phyloP scores from a whole-genome alignment of 805 yeast species.

The Phaffomyces antillensis region DNA sequence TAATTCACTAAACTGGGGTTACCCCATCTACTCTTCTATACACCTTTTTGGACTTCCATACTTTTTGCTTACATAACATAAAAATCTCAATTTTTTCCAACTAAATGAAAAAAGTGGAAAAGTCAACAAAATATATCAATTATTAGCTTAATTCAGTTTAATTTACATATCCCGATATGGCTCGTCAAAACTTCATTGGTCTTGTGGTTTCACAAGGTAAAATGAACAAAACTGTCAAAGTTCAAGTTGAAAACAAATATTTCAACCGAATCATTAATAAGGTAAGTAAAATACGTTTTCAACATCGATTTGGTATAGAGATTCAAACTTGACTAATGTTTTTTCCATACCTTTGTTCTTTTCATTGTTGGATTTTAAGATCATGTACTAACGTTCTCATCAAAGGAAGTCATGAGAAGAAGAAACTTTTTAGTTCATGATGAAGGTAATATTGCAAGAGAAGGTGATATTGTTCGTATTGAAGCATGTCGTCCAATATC shows the following conservation, averaged over 20 bases:
- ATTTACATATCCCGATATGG: constrained; percentile 39
- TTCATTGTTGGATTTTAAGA: neutral
- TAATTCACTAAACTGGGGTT: too few species aligned
- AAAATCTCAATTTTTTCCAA: too few species aligned
- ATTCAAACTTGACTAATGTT: too few species aligned
- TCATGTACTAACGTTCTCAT: neutral
- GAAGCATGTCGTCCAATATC: constrained; percentile 84
- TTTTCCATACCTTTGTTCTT: too few species aligned
- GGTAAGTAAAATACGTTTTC: constrained; percentile 5
- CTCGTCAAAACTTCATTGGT: constrained; percentile 86
- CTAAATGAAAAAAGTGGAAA: too few species aligned
- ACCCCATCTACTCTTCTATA: too few species aligned
- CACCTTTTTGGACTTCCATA: too few species aligned
- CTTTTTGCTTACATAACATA: too few species aligned
- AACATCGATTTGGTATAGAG: too few species aligned
- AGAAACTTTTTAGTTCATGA: constrained; percentile 90
- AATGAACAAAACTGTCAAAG: constrained; percentile 93
- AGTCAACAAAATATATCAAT: too few species aligned
- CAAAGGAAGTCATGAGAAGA: constrained; percentile 57
- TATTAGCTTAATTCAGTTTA: too few species aligned
- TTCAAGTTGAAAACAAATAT: constrained; percentile 71
- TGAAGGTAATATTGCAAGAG: constrained; percentile 84
- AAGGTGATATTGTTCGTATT: constrained; percentile 92
- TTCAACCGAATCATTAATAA: constrained; percentile 69
- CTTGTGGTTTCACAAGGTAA: constrained; percentile 93